Evolutionary conservation across 2,329 filamentous ascomycete genomes (phyloP).

Genomic region (Aspergillus phoenicis): DNA sequence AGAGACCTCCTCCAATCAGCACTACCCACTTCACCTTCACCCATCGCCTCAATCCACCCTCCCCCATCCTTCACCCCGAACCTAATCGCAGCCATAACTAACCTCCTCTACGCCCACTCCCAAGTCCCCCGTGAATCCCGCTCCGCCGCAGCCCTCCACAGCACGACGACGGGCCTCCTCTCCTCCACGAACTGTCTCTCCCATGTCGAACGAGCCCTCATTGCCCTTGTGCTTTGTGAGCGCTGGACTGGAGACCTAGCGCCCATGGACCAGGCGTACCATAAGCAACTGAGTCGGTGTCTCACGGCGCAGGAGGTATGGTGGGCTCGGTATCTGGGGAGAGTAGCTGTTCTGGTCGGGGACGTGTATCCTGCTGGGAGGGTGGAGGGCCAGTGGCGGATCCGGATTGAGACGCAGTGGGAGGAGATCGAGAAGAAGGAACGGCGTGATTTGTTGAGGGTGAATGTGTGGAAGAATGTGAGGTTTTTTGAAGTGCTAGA

Average conservation of each 20-base stretch:
- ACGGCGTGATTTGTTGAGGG: slow-evolving; percentile 44
- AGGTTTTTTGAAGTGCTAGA: slow-evolving; percentile 36
- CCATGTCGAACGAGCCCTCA: slow-evolving; percentile 69
- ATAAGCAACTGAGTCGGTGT: slow-evolving; percentile 55
- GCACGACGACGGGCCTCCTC: slow-evolving; percentile 69
- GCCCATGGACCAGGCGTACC: slow-evolving; percentile 59
- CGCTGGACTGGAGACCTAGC: slow-evolving; percentile 71
- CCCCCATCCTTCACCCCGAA: slow-evolving; percentile 48
- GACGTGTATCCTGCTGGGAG: slow-evolving; percentile 64
- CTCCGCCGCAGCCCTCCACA: slow-evolving; percentile 71
- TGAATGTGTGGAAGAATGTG: slow-evolving; percentile 49
- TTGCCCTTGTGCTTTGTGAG: slow-evolving; percentile 72
- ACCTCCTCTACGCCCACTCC: slow-evolving; percentile 60
- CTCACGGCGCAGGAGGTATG: slow-evolving; percentile 59
- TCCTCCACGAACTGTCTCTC: slow-evolving; percentile 71
- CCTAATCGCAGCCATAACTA: slow-evolving; percentile 60
- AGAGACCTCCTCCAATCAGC: slow-evolving; percentile 51
- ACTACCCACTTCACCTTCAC: slow-evolving; percentile 43
- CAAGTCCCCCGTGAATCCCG: slow-evolving; percentile 56
- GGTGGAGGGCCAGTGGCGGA: slow-evolving; percentile 31
- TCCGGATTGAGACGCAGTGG: slow-evolving; percentile 49
- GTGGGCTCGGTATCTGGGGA: slow-evolving; percentile 68
- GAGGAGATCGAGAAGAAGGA: slow-evolving; percentile 43
- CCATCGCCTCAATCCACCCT: slow-evolving; percentile 26
- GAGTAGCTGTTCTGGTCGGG: slow-evolving; percentile 60